Base-by-base conservation (phyloP, 1,284 basidiomycete species). In the Ganoderma boninense region DNA sequence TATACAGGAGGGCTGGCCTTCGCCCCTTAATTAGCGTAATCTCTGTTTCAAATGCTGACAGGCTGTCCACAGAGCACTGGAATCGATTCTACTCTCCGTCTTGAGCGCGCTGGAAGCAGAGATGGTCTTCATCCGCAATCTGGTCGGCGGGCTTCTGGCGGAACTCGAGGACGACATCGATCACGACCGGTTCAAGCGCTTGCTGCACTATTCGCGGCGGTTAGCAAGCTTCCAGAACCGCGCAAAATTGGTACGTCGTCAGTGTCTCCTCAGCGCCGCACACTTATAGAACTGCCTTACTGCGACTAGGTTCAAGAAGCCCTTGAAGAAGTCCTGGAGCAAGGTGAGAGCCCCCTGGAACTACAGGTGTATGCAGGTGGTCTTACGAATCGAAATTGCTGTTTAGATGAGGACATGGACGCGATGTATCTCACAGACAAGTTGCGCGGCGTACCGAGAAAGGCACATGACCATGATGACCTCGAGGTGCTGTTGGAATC, bases 151-250 rank as follows among this genome's bases (percentile, higher is more conserved):
- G 13, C 84, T 98, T 4, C 84, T 98, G n/a, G 92, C 93, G 16
- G 95, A 96, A 80, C 87, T 98, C 57, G 97, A 98, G 79, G 94
- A 96, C 74, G 93, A 97, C 78, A 97, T 98, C 75, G 95, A 97
- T 79, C 91, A 95, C 65, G 96, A 97, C 81, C 94, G 95, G 71
- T 93, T 98, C 80, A 96, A 95, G 79, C 88, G 94, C 49, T 83
- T 98, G 23, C 84, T 98, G 43, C 95, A 97, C 80, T 97, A 97
- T 81, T 96, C 95, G 1, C 87, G 96, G 66, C 89, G 95, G 68
- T 84, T 98, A 38, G 90, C 91, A 4, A 90, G 91, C 70, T 97
- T 98, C 79, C 94, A 96, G 82, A 96, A 94, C 80, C 86, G 96
- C 70, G 96, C 96, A 4, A 92, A 92, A 79, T 80, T 96, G 77